These are phyloP conservation scores for Domatiomyces catenatus DNA, from an alignment of 2,329 filamentous ascomycete species.

Conservation along the genomic window DNA sequence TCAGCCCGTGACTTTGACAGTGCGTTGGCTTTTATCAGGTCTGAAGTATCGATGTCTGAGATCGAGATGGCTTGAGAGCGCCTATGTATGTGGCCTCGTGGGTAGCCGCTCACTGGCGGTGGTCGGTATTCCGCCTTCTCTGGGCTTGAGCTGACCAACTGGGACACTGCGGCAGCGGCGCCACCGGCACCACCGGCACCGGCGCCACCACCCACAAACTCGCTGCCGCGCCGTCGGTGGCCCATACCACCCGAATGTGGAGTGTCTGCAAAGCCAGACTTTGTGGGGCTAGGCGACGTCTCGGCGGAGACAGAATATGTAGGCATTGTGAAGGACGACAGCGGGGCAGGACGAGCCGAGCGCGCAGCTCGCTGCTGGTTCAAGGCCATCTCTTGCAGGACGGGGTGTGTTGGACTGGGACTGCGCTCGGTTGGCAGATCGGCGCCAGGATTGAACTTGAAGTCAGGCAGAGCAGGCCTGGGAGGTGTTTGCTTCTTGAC, in stretches of 20 bases:
- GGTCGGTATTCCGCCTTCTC: slow-evolving; percentile 20
- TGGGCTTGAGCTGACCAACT: slow-evolving; percentile 23
- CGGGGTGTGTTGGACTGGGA: slow-evolving; percentile 16
- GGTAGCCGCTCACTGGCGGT: slow-evolving; percentile 32
- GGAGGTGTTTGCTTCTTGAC: slow-evolving; percentile 3
- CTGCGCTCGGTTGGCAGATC: slow-evolving; percentile 9
- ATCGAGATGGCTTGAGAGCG: slow-evolving; percentile 70
- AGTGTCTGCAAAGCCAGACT: slow-evolving; percentile 6
- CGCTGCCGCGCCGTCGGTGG: slow-evolving; percentile 65
- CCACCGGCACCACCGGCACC: neutral
- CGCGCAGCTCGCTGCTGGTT: slow-evolving; percentile 16
- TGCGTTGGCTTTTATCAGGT: slow-evolving; percentile 48
- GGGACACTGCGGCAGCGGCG: slow-evolving; percentile 24
- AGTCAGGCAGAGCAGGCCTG: slow-evolving; percentile 13
- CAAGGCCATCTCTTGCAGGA: slow-evolving; percentile 18
- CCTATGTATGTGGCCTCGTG: slow-evolving; percentile 62
- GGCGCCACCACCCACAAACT: slow-evolving; percentile 58
- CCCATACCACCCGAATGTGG: slow-evolving; percentile 23
- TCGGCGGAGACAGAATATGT: slow-evolving; percentile 7
- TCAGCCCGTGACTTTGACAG: slow-evolving; percentile 39
- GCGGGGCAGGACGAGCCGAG: slow-evolving; percentile 14
- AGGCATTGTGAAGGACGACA: slow-evolving; percentile 17
- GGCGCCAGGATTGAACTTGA: slow-evolving; percentile 18
- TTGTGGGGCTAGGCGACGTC: slow-evolving; percentile 16
- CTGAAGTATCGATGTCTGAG: slow-evolving; percentile 51